Conservation (phyloP, 768 basidiomycete genomes). For the Coprinopsis cinerea region DNA sequence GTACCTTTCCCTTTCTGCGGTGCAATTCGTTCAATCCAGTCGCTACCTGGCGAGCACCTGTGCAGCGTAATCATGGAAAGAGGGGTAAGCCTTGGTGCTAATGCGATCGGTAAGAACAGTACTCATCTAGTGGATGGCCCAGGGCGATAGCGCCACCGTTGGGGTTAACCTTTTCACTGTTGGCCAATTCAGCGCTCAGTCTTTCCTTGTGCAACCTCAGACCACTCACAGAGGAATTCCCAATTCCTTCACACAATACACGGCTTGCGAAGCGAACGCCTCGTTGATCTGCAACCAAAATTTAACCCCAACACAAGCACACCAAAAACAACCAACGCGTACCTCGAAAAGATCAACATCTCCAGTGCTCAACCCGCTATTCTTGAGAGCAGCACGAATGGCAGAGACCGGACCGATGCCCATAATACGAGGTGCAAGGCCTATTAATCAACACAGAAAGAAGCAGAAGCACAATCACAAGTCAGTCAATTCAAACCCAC, state of each 20-base stretch:
- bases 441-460: too few species aligned
- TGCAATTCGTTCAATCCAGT: conserved; percentile 75
- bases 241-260: conserved; percentile 66
- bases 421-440: conserved; percentile 79
- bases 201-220: neutral
- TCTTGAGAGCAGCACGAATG: conserved; percentile 71
- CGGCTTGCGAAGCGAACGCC: conserved; percentile 81
- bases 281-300: conserved; percentile 67
- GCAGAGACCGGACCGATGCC: conserved; percentile 82
- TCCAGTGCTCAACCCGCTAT: conserved; percentile 54
- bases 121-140: conserved; percentile 78
- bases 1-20: conserved; percentile 63
- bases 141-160: conserved; percentile 90
- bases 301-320: neutral
- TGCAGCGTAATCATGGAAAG: conserved; percentile 50
- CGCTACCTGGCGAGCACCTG: conserved; percentile 80
- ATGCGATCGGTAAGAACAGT: conserved; percentile 3
- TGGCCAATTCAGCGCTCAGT: neutral
- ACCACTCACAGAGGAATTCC: conserved; percentile 40
- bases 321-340: conserved; percentile 10
- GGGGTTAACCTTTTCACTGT: conserved; percentile 57
- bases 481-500: too few species aligned
- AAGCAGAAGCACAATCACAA: too few species aligned
- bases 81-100: neutral
- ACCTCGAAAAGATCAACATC: conserved; percentile 84